Evolutionary conservation across 2,329 filamentous ascomycete genomes (phyloP).

Genomic region (Arthrocladium fulminans): DNA sequence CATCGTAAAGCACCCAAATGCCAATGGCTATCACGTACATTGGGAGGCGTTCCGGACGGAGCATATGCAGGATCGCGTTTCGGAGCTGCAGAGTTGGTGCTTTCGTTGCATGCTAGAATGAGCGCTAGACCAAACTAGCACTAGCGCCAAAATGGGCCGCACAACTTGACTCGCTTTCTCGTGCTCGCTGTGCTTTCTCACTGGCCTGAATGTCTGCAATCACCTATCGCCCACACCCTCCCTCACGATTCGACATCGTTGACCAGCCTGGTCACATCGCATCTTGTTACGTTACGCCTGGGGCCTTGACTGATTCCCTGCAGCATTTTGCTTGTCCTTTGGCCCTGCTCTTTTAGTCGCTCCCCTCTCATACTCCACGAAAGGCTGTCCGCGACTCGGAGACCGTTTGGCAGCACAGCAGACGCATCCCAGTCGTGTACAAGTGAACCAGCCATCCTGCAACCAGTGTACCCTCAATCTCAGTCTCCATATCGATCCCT

Average conservation of each 20-base stretch:
- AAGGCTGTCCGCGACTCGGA: neutral
- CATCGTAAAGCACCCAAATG: too few relatives aligned
- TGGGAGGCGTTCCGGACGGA: too few relatives aligned
- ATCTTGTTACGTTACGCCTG: neutral
- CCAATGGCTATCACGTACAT: too few relatives aligned
- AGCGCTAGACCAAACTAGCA: neutral
- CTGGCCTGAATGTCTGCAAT: slow-evolving; percentile 3
- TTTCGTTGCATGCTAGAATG: neutral
- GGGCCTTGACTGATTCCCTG: neutral
- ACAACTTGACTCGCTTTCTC: slow-evolving; percentile 1
- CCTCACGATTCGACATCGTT: neutral
- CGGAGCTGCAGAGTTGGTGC: too few relatives aligned
- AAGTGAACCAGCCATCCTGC: neutral
- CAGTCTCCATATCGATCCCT: neutral
- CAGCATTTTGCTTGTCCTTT: neutral
- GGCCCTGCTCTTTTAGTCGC: neutral
- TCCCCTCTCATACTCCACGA: neutral
- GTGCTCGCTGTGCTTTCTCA: slow-evolving; percentile 1
- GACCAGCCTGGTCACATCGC: slow-evolving; percentile 1
- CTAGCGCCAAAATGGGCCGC: neutral
- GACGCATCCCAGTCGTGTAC: neutral
- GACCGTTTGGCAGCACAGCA: neutral
- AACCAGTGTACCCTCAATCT: neutral
- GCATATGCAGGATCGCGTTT: too few relatives aligned
- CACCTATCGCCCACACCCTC: slow-evolving; percentile 1